phyloP scores from a whole-genome alignment of 2,329 filamentous ascomycete genomes.

The Fusarium sp. region DNA sequence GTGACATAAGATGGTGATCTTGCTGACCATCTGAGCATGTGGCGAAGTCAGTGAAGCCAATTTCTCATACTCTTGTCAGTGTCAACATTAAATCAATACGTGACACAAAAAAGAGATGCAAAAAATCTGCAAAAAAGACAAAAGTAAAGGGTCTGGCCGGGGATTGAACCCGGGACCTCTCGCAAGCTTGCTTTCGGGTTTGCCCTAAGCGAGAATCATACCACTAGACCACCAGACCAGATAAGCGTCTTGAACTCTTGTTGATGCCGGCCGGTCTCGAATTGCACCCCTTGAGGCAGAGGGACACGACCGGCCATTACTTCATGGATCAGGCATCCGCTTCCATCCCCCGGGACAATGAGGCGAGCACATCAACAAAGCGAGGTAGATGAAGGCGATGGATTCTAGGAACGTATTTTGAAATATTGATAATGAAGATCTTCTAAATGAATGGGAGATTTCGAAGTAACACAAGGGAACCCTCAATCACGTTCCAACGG shows the following conservation, averaged over 20 bases:
- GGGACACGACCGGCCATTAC: not conserved
- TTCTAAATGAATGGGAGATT: not conserved
- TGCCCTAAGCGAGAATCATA: conserved; percentile 78
- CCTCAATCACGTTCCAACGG: not conserved
- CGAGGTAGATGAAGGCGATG: not conserved
- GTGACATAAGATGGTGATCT: not conserved
- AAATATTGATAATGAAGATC: not conserved
- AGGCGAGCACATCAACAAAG: not conserved
- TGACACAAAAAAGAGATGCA: not conserved
- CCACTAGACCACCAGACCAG: conserved; percentile 70
- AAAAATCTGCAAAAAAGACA: not conserved
- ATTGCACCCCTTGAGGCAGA: not conserved
- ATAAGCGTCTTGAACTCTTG: not conserved
- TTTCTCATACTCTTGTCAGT: not conserved
- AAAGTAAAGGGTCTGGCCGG: conserved; percentile 59
- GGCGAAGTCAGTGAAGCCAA: not conserved
- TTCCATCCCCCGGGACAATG: not conserved
- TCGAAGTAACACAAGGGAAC: not conserved
- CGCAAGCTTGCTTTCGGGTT: conserved; percentile 54
- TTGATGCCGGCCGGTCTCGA: not conserved
- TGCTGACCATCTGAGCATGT: not conserved
- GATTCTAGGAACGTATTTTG: not conserved
- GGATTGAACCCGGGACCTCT: conserved; percentile 62
- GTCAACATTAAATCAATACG: not conserved
- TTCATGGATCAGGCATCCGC: not conserved